Percentiles rank a stretch among this genome's conserved stretches.
phyloP scores from a whole-genome alignment of 2,329 filamentous ascomycete species.

The Lecanicillium sp. region DNA sequence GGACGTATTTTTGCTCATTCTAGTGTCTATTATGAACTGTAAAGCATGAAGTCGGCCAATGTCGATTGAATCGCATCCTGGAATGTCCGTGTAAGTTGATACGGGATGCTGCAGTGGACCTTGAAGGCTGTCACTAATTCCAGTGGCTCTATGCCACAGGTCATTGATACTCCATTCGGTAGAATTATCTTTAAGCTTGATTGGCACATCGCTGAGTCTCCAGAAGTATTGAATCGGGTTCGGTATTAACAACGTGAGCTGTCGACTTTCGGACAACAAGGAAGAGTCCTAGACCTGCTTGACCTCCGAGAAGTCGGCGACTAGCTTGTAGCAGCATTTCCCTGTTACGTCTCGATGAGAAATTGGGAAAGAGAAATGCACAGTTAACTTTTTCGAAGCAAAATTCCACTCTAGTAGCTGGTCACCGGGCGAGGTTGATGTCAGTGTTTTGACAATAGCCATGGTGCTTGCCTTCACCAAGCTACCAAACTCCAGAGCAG shows the following conservation, averaged over 20 bases:
- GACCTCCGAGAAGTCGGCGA: conserved; percentile 38
- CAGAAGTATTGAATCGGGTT: conserved; percentile 42
- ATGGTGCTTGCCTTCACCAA: conserved; percentile 46
- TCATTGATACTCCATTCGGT: conserved; percentile 32
- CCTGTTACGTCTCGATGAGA: conserved; percentile 10
- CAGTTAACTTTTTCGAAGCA: conserved; percentile 13
- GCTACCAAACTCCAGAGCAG: conserved; percentile 54
- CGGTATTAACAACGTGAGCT: conserved; percentile 10
- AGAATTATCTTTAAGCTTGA: conserved; percentile 23
- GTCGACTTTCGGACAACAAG: background rate
- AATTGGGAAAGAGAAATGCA: conserved; percentile 22
- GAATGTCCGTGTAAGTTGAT: conserved; percentile 27
- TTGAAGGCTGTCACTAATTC: conserved; percentile 30
- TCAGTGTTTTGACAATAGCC: conserved; percentile 47
- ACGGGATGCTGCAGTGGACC: conserved; percentile 26
- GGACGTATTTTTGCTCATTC: conserved; percentile 15
- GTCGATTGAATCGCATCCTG: conserved; percentile 32
- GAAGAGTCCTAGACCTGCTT: conserved; percentile 29
- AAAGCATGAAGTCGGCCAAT: conserved; percentile 52
- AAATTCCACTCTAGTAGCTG: conserved; percentile 22
- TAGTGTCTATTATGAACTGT: conserved; percentile 32
- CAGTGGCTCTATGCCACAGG: conserved; percentile 41
- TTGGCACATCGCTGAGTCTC: conserved; percentile 22
- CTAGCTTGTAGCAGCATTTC: conserved; percentile 27
- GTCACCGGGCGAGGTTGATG: conserved; percentile 1